Percentiles rank a stretch among this genome's conserved stretches.
These are phyloP conservation scores for Ogataea minuta DNA, from an alignment of 805 yeast genomes.

Conservation along the genomic window DNA sequence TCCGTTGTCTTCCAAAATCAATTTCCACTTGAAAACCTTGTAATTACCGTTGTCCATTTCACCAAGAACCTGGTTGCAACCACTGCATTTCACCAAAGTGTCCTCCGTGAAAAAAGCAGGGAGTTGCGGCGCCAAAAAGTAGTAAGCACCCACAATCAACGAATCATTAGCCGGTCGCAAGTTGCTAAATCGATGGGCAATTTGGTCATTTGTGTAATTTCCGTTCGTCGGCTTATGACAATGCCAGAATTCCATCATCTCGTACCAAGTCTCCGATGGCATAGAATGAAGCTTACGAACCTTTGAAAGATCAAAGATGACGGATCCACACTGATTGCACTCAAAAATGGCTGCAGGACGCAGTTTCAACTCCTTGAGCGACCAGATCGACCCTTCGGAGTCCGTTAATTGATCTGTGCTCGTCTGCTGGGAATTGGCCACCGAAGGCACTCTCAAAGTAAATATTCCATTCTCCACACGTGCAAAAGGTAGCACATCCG, in stretches of 20 bases:
- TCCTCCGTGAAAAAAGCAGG: slow-evolving; percentile 12
- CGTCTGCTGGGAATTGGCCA: background rate
- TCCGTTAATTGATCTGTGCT: slow-evolving; percentile 17
- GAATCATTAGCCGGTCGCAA: slow-evolving; percentile 43
- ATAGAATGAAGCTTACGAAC: slow-evolving; percentile 49
- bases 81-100: slow-evolving; percentile 31
- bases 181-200: slow-evolving; percentile 36
- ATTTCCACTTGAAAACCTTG: slow-evolving; percentile 58
- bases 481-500: slow-evolving; percentile 5
- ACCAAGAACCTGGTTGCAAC: slow-evolving; percentile 43
- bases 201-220: slow-evolving; percentile 17
- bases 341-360: slow-evolving; percentile 5
- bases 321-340: slow-evolving; percentile 19
- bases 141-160: slow-evolving; percentile 57
- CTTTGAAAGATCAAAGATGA: slow-evolving; percentile 32
- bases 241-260: slow-evolving; percentile 97
- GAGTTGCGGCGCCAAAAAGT: slow-evolving; percentile 41
- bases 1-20: slow-evolving; percentile 32
- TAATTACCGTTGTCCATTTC: slow-evolving; percentile 33
- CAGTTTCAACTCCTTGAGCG: slow-evolving; percentile 15
- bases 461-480: background rate
- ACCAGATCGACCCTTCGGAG: slow-evolving; percentile 28
- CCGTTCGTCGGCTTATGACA: slow-evolving; percentile 70
- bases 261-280: slow-evolving; percentile 94
- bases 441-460: slow-evolving; percentile 5